Conservation (phyloP, 257 asterid species). For the Cynanchum wilfordii region DNA sequence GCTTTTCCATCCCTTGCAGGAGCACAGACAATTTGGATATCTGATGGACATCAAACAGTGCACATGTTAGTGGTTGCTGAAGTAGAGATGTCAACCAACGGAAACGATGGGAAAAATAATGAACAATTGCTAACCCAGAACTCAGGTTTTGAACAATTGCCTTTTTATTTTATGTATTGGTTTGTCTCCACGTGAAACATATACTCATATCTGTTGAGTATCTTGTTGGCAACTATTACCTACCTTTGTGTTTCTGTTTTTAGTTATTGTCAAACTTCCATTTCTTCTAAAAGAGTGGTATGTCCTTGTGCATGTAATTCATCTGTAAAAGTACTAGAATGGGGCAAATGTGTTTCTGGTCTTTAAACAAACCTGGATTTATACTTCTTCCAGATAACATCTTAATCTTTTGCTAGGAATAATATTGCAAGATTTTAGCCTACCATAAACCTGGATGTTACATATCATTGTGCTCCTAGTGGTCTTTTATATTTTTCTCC, state of each 20-base stretch:
- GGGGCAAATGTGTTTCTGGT: background rate
- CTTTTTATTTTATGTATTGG: background rate
- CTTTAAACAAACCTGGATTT: background rate
- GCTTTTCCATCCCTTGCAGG: constrained; percentile 42
- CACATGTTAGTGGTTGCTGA: constrained; percentile 52
- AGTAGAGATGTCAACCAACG: constrained; percentile 37
- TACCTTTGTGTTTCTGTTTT: background rate
- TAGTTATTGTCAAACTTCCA: background rate
- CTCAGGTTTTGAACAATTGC: constrained; percentile 39
- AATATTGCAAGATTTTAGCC: background rate
- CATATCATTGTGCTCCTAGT: background rate
- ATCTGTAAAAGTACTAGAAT: background rate
- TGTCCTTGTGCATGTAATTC: background rate
- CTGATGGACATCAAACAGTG: constrained; percentile 72
- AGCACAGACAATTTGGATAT: constrained; percentile 58
- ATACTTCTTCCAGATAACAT: background rate
- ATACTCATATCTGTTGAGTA: background rate
- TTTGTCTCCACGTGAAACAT: background rate
- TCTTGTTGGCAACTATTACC: background rate
- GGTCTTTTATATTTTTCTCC: background rate
- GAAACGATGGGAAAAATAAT: constrained; percentile 33
- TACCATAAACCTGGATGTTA: background rate
- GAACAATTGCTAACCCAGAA: constrained; percentile 34
- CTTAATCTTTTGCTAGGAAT: background rate
- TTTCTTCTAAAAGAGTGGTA: background rate